These are phyloP conservation scores for Chrysosphaeria jannelii DNA, from an alignment of 2,329 filamentous ascomycete genomes.

Conservation along the genomic window DNA sequence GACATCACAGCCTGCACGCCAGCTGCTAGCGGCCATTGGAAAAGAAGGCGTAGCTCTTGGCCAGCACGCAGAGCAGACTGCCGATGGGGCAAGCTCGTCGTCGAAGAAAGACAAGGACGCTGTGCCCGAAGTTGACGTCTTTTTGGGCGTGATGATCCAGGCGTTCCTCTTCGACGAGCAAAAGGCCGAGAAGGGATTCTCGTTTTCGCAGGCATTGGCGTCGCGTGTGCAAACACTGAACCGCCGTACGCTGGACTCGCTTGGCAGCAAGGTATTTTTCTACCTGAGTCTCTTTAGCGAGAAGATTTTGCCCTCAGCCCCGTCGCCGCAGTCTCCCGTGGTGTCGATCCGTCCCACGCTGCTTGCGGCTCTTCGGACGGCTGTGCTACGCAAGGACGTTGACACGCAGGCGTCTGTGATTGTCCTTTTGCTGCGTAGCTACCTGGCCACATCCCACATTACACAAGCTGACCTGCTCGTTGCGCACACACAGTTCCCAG, in stretches of 20 bases:
- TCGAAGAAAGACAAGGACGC: slow-evolving; percentile 25
- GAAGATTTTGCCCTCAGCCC: slow-evolving; percentile 60
- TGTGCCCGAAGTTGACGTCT: slow-evolving; percentile 66
- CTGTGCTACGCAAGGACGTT: slow-evolving; percentile 86
- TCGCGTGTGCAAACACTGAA: slow-evolving; percentile 72
- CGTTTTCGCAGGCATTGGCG: slow-evolving; percentile 60
- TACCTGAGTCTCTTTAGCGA: slow-evolving; percentile 94
- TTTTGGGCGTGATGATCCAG: slow-evolving; percentile 61
- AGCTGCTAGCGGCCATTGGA: slow-evolving; percentile 38
- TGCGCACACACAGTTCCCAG: slow-evolving; percentile 81
- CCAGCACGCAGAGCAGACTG: slow-evolving; percentile 27
- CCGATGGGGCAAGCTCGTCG: background rate
- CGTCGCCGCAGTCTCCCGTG: slow-evolving; percentile 64
- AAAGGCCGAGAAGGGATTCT: slow-evolving; percentile 46
- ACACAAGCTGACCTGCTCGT: slow-evolving; percentile 87
- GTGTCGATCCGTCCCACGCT: slow-evolving; percentile 65
- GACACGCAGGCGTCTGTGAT: slow-evolving; percentile 95
- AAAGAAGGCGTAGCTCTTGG: slow-evolving; percentile 33
- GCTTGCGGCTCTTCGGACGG: slow-evolving; percentile 66
- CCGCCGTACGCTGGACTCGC: slow-evolving; percentile 73
- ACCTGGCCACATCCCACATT: slow-evolving; percentile 87
- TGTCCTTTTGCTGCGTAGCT: slow-evolving; percentile 80
- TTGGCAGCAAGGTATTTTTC: slow-evolving; percentile 90
- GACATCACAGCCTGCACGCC: slow-evolving; percentile 23
- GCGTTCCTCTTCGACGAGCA: slow-evolving; percentile 73